A percentile compares a stretch with the other conserved stretches of the same genome.
These are phyloP conservation scores for Rhododendron vialii DNA, from an alignment of 148 eudicot species.

Conservation along the genomic window DNA sequence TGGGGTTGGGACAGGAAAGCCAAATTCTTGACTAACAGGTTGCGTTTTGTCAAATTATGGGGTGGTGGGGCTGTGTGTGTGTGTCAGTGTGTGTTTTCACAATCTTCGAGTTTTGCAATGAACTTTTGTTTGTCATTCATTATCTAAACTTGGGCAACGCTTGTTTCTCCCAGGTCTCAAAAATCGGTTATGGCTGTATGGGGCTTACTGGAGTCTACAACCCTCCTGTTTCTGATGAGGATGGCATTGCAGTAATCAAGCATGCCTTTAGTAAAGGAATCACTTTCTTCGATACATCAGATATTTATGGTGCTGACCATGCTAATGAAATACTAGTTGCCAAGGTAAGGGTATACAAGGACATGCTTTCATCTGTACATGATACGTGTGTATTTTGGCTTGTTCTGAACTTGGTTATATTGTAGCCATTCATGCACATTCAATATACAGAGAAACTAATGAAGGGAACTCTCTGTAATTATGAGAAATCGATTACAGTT, in stretches of 20 bases:
- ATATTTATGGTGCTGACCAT: conserved; percentile 50
- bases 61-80: not conserved
- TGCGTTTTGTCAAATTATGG: not conserved
- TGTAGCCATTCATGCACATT: not conserved
- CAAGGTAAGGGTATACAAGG: conserved; percentile 35
- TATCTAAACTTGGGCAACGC: not conserved
- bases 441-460: not conserved
- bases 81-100: no score
- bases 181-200: conserved; percentile 60
- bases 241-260: conserved; percentile 49
- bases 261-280: conserved; percentile 57
- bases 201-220: conserved; percentile 46
- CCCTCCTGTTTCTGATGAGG: conserved; percentile 50
- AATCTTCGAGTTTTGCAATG: not conserved
- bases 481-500: not conserved
- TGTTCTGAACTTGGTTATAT: not conserved
- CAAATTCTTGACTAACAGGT: not conserved
- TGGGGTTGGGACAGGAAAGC: not conserved
- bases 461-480: not conserved
- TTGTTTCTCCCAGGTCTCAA: conserved; percentile 36
- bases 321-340: conserved; percentile 62
- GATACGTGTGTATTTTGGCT: not conserved
- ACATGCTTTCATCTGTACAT: not conserved
- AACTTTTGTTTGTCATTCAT: not conserved
- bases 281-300: conserved; percentile 69